phyloP scores from a whole-genome alignment of 2,329 filamentous ascomycete genomes.

The Penicillium occitanis region DNA sequence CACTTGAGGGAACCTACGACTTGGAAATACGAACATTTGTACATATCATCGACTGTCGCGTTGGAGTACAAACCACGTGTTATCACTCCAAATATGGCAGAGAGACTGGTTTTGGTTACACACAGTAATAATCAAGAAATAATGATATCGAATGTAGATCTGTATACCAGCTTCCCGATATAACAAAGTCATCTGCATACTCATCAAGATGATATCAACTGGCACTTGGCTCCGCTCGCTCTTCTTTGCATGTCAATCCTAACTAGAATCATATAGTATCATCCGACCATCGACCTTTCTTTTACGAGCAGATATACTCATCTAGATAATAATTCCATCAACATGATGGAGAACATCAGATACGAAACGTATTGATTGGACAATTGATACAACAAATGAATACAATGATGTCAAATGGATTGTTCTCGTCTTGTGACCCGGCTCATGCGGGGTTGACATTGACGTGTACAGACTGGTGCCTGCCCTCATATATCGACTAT shows the following conservation, averaged over 20 bases:
- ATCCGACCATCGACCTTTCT: not conserved
- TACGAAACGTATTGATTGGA: not conserved
- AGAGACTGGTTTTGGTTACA: not conserved
- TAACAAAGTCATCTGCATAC: not conserved
- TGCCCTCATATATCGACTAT: not conserved
- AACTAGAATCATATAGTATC: not conserved
- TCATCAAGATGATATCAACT: not conserved
- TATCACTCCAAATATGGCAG: not conserved
- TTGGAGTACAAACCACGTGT: not conserved
- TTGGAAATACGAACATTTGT: not conserved
- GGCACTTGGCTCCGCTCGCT: not conserved
- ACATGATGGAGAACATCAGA: not conserved
- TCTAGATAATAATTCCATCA: not conserved
- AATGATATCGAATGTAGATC: not conserved
- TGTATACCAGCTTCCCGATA: not conserved
- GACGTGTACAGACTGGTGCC: not conserved
- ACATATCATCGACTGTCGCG: not conserved
- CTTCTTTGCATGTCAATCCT: not conserved
- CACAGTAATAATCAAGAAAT: not conserved
- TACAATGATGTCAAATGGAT: not conserved
- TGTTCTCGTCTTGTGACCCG: conserved; percentile 12
- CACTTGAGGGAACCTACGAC: not conserved
- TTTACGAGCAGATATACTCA: not conserved
- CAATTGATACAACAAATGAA: not conserved
- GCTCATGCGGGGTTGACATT: not conserved